Evolutionary conservation across 2,329 filamentous ascomycete species (phyloP).

Genomic region (Hymenoscyphus albidus): DNA sequence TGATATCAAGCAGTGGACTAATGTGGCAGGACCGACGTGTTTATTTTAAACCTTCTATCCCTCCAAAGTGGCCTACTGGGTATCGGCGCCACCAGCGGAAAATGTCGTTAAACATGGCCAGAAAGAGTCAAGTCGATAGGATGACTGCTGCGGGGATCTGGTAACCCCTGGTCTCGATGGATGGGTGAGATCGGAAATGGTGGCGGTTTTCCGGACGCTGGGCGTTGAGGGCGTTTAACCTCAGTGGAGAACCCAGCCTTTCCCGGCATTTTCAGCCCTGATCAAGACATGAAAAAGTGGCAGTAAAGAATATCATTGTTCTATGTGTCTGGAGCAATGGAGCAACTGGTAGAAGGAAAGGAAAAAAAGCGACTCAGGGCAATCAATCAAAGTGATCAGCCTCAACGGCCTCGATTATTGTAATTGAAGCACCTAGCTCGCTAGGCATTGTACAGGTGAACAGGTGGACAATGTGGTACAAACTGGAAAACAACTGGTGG

Average conservation of each 20-base stretch:
- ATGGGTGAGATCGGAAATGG: slow-evolving; percentile 1
- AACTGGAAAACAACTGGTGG: background rate
- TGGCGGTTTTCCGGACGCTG: background rate
- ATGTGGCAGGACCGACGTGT: background rate
- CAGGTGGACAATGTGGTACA: background rate
- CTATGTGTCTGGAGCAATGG: too few relatives aligned
- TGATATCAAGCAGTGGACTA: background rate
- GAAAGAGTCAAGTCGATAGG: background rate
- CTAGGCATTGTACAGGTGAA: too few relatives aligned
- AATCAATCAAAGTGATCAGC: too few relatives aligned
- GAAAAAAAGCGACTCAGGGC: too few relatives aligned
- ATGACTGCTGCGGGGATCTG: background rate
- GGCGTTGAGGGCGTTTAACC: background rate
- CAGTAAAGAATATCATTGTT: too few relatives aligned
- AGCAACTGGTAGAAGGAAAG: too few relatives aligned
- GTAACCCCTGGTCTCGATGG: background rate
- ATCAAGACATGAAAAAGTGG: background rate
- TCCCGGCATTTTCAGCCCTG: background rate
- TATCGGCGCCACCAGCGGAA: background rate
- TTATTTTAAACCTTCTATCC: background rate
- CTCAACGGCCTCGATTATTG: too few relatives aligned
- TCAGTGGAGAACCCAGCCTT: background rate
- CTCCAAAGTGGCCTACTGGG: background rate
- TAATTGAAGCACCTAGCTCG: too few relatives aligned
- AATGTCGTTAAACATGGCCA: slow-evolving; percentile 3